Evolutionary conservation across 2,329 filamentous ascomycete genomes (phyloP).

Genomic region (Fusarium subtropicale): DNA sequence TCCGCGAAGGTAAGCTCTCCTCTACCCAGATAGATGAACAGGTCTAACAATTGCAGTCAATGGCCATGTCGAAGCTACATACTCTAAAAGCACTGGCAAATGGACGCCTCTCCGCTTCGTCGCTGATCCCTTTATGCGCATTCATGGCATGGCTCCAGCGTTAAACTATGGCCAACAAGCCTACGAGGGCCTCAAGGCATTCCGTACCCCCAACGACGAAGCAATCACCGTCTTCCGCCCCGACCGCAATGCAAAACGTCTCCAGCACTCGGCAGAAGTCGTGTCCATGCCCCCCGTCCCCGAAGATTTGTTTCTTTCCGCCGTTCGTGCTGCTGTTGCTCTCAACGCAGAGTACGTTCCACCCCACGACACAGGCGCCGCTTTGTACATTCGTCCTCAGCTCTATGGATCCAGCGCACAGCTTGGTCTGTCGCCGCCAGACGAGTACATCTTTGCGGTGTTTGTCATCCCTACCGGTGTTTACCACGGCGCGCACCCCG

Average conservation of each 20-base stretch:
- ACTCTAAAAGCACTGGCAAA: conserved; percentile 76
- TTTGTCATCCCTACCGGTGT: conserved; percentile 93
- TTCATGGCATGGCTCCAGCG: conserved; percentile 95
- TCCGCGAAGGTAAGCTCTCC: conserved; percentile 77
- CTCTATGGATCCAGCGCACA: conserved; percentile 90
- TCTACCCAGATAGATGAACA: accelerated
- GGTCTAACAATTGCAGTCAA: conserved; percentile 70
- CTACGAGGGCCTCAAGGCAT: conserved; percentile 98
- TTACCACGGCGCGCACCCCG: conserved; percentile 90
- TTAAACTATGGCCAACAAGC: conserved; percentile 98
- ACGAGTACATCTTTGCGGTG: conserved; percentile 92
- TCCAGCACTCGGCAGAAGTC: conserved; percentile 86
- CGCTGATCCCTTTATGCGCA: conserved; percentile 82
- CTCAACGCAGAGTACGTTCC: conserved; percentile 93
- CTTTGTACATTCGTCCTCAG: conserved; percentile 92
- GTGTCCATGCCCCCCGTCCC: conserved; percentile 87
- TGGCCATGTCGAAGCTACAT: conserved; percentile 91
- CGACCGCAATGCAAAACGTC: conserved; percentile 82
- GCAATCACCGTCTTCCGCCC: conserved; percentile 89
- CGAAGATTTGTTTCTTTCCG: conserved; percentile 77
- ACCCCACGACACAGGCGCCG: conserved; percentile 86
- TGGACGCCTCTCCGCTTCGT: conserved; percentile 87
- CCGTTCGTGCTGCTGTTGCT: conserved; percentile 82
- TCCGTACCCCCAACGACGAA: conserved; percentile 77
- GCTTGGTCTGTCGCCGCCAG: conserved; percentile 85